Conservation (phyloP, 2,329 filamentous ascomycete genomes). For the Apiospora sp. region DNA sequence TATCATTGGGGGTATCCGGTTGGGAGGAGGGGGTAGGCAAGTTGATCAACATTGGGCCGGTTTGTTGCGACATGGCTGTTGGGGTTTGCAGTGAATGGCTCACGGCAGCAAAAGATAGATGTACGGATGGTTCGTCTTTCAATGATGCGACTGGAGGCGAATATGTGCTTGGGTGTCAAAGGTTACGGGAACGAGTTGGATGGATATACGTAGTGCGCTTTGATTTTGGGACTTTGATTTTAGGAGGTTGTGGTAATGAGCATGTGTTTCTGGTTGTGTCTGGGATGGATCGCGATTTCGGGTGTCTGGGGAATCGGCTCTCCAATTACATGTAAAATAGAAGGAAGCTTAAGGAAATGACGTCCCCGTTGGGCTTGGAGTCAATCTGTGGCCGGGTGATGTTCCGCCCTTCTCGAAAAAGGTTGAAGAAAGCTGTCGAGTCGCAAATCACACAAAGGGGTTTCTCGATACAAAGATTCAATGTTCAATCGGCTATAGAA, state of each 20-base stretch:
- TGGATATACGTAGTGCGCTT: conserved; percentile 7
- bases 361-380: neutral
- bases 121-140: neutral
- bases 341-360: conserved; percentile 18
- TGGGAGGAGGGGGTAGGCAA: conserved; percentile 83
- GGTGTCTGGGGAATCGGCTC: conserved; percentile 1
- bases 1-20: conserved; percentile 86
- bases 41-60: conserved; percentile 77
- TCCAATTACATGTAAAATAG: neutral
- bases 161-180: neutral
- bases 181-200: neutral
- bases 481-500: neutral
- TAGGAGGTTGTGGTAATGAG: neutral
- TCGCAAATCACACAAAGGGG: neutral
- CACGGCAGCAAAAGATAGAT: neutral
- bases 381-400: neutral
- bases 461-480: neutral
- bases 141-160: neutral
- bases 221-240: neutral
- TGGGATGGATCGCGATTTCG: neutral
- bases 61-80: conserved; percentile 43
- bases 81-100: conserved; percentile 14
- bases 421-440: neutral
- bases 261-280: conserved; percentile 1
- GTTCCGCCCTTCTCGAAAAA: neutral